Evolutionary conservation across 805 yeast genomes (phyloP).

Genomic region (Candida silvatica): DNA sequence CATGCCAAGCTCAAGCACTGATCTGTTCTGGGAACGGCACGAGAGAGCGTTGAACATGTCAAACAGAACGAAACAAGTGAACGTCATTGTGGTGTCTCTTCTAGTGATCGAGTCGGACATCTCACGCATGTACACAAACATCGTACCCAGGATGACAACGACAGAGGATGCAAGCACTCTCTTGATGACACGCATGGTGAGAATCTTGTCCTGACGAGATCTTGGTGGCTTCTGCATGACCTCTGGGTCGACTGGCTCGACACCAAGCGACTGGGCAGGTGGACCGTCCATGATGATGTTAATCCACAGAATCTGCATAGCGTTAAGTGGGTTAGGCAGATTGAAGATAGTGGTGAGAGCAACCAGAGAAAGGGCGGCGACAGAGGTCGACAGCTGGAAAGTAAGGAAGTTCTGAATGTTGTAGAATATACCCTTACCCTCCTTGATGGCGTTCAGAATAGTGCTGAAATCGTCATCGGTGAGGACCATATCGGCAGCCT

Average conservation of each 20-base stretch:
- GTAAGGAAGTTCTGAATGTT: slow-evolving; percentile 93
- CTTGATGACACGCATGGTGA: slow-evolving; percentile 59
- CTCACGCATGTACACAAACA: slow-evolving; percentile 77
- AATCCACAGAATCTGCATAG: slow-evolving; percentile 98
- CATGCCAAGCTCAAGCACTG: slow-evolving; percentile 75
- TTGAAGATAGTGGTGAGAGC: slow-evolving; percentile 83
- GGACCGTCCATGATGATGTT: slow-evolving; percentile 98
- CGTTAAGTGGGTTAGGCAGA: slow-evolving; percentile 89
- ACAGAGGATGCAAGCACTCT: slow-evolving; percentile 71
- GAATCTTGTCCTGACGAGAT: slow-evolving; percentile 73
- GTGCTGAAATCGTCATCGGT: slow-evolving; percentile 97
- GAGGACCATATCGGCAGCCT: slow-evolving; percentile 95
- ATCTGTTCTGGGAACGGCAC: slow-evolving; percentile 82
- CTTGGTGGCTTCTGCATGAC: slow-evolving; percentile 98
- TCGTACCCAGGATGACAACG: slow-evolving; percentile 77
- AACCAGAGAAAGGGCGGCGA: slow-evolving; percentile 86
- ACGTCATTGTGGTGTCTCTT: slow-evolving; percentile 98
- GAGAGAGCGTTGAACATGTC: slow-evolving; percentile 96
- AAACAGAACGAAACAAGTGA: slow-evolving; percentile 90
- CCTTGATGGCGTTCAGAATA: slow-evolving; percentile 86
- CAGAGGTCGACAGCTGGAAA: slow-evolving; percentile 91
- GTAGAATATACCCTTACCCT: slow-evolving; percentile 95
- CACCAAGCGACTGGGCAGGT: slow-evolving; percentile 96
- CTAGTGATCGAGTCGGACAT: slow-evolving; percentile 84
- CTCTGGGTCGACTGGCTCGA: slow-evolving; percentile 93